Base-by-base conservation (phyloP, 805 yeast species). In the Debaryomyces tyrocola region DNA sequence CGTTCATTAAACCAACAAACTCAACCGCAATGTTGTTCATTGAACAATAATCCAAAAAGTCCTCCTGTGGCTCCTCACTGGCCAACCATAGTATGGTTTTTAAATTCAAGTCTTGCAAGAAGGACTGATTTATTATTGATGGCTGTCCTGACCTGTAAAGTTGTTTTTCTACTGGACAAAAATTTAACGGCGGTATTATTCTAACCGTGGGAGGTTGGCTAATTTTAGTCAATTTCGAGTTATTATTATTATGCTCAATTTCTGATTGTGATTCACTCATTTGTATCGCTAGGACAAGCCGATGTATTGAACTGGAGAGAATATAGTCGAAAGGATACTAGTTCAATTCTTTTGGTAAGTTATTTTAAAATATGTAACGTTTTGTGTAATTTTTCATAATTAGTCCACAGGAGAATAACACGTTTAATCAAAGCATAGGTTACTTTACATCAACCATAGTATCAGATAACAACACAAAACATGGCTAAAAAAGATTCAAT, bases 141-240 rank as follows among this genome's bases (percentile, higher is more conserved):
- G 99, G 99, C 64, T 90, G 97, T 0, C 98, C 98, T 11, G 94
- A 84, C 33, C 99, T 73, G 66, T 91, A 92, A 39, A 92, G 70
- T 51, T 85, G 83, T 41, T 84, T 77, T 60, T 94, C 98, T 11
- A 94, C 98, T 0, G 98, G 97, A 53, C 97, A 87, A 64, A 92
- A 92, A 67, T 94, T 94, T 53, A 91, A 69, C 0, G 99, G 99
- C 2, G 99, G 99, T 3, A 94, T 91, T 20, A 89, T 84, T 38
- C 90, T 69, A 52, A 80, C 68, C 34, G 74, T 62, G 6, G 94
- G 92, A 0, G 88, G 82, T 28, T 71, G 69, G 5, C 63, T 57
- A 24, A 71, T 59, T 44, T 55, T 62, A 7, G 56, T 43, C 49
- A 36, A 34, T 17, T 31, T 38, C 17, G 40, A 37, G 15, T 9